A percentile compares a stretch with the other conserved stretches of the same genome.
These are phyloP conservation scores for Boletus sensibilis DNA, from an alignment of 768 basidiomycete species.

Conservation along the genomic window DNA sequence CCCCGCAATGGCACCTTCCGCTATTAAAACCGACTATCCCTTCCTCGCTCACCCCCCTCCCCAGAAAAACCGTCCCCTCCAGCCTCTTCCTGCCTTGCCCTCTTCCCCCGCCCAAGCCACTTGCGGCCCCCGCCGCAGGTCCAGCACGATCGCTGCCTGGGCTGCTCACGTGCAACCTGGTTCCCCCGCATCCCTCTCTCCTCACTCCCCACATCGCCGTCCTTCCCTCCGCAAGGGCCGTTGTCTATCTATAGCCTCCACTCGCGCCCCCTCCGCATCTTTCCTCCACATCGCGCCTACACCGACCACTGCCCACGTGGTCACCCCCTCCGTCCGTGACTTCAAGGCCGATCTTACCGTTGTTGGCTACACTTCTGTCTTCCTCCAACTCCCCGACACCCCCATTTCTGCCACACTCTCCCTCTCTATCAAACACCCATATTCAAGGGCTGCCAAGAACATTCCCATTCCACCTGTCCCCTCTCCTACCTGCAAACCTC, in stretches of 20 bases:
- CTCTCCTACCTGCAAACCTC: slow-evolving; percentile 19
- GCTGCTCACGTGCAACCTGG: slow-evolving; percentile 67
- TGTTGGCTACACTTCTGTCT: slow-evolving; percentile 65
- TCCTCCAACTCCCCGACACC: slow-evolving; percentile 56
- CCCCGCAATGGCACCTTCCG: slow-evolving; percentile 13
- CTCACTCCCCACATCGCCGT: slow-evolving; percentile 40
- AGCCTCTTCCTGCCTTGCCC: slow-evolving; percentile 30
- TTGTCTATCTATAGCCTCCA: slow-evolving; percentile 39
- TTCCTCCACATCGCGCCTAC: slow-evolving; percentile 45
- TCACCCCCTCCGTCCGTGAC: slow-evolving; percentile 46
- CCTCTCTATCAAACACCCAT: slow-evolving; percentile 8
- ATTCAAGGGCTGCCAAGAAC: slow-evolving; percentile 4
- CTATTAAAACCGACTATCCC: slow-evolving; percentile 32
- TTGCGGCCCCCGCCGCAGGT: slow-evolving; percentile 30
- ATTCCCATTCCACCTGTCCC: slow-evolving; percentile 19
- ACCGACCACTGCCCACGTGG: slow-evolving; percentile 33
- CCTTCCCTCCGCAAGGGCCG: slow-evolving; percentile 32
- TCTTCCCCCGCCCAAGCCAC: slow-evolving; percentile 10
- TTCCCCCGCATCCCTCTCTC: slow-evolving; percentile 50
- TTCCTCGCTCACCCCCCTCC: slow-evolving; percentile 45
- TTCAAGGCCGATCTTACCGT: slow-evolving; percentile 54
- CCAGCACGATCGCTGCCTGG: slow-evolving; percentile 59
- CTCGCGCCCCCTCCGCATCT: slow-evolving; percentile 43
- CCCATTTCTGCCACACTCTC: slow-evolving; percentile 33
- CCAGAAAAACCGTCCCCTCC: slow-evolving; percentile 36